Base-by-base conservation (phyloP, 1,284 basidiomycete genomes). In the Ganoderma lucidum region DNA sequence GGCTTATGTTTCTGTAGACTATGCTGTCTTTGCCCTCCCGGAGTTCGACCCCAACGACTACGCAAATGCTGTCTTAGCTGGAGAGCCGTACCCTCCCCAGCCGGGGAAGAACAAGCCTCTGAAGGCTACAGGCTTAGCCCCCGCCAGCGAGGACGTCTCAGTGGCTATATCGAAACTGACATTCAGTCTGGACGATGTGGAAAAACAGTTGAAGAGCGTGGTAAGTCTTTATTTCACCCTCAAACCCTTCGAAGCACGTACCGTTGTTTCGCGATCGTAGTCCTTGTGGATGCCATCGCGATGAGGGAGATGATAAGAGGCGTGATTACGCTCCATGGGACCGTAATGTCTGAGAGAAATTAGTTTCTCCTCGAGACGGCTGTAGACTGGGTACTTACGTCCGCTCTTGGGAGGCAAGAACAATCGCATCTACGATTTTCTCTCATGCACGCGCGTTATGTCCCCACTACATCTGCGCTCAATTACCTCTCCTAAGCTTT, bases 21-120 rank as follows among this genome's bases (percentile, higher is more conserved):
- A 93, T 76, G 77, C 88, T n/a, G 84, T 89, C 55, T 96, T 95
- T 75, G 84, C 90, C 30, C 82, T 79, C 63, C 80, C 89, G 6
- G 84, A 89, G 55, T 98, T 97, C 79, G 92, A 96, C 78, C 86
- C 95, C 19, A 93, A 95, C 78, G 91, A 93, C 65, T 97, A 96
- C 78, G 95, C 96, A 5, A 96, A 96, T 79, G 90, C 94, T 23
- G 87, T 96, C 64, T 86, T 97, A 30, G 90, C 94, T 12, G 93
- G 93, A 35, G 91, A 94, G 73, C 79, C 88, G 0, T 95, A 96
- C 76, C 87, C 88, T 19, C 81, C 86, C 28, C 79, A 80, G 75
- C 32, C 76, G 9, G 78, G 69, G 53, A 75, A 73, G 62, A 67
- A 78, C 59, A 80, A 77, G 66, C 75, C 81, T 14, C 64, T 77